Evolutionary conservation across 2,329 filamentous ascomycete genomes (phyloP), one percentile per base, ranked within the genome.

Genomic region (Penicillium sp.): DNA sequence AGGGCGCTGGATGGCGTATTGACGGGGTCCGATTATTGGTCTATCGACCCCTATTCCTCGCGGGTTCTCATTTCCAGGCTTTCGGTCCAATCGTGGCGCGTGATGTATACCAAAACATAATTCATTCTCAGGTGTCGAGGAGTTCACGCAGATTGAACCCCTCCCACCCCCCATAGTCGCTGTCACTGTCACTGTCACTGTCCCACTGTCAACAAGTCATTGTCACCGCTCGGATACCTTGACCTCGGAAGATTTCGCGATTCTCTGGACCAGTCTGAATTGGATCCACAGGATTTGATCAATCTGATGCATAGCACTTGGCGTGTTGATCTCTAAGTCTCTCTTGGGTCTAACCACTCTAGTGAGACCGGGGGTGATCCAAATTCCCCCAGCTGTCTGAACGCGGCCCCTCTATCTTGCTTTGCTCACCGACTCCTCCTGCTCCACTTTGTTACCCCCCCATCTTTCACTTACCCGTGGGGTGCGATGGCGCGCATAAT

Each of bases 291-390:
- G n/a, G 31, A 46, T 56, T 52, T 49, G 61, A 63, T 62, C 59
- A 58, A 61, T 63, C 50, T 60, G 58, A 63, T 62, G 53, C 53
- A 62, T 63, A 10, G 42, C 41, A 33, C 58, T 62, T 59, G 54
- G 54, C 58, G 36, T 24, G 51, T 33, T 54, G 57, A 60, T 57
- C 52, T 18, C 36, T 16, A 31, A 31, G 5, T 16, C 16, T 21
- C 9, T 6, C 18, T 3, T n/a, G n/a, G 33, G n/a, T 18, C 36
- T 21, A 39, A 38, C 34, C 24, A 7, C 24, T 26, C 24, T 26
- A 26, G 24, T 21, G 18, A 12, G 34, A 38, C 34, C 7, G 16
- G 34, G n/a, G 16, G 18, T 21, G 2, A 3, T 21, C 18, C 18
- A 21, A 21, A 13, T 0, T 21, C 16, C 13, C 33, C 33, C 33